These are phyloP conservation scores for Nemania serpens DNA, from an alignment of 2,329 filamentous ascomycete genomes.

Conservation along the genomic window DNA sequence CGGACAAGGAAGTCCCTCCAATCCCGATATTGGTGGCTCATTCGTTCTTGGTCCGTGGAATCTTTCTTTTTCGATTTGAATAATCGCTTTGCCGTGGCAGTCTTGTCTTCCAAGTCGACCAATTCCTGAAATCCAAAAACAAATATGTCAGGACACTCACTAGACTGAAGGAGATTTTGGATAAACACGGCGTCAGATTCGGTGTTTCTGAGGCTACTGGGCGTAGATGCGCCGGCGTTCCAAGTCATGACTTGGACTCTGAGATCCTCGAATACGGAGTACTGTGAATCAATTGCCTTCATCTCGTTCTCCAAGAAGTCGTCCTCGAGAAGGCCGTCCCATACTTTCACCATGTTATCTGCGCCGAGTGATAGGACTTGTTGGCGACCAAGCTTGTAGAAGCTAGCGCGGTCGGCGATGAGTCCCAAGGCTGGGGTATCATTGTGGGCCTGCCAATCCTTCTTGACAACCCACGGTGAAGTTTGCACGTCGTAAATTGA, in stretches of 20 bases:
- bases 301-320: constrained; percentile 94
- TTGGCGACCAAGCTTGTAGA: constrained; percentile 81
- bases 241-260: constrained; percentile 85
- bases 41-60: constrained; percentile 78
- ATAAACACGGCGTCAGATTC: constrained; percentile 78
- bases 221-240: constrained; percentile 98
- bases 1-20: constrained; percentile 91
- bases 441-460: constrained; percentile 93
- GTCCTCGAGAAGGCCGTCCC: constrained; percentile 92
- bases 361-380: constrained; percentile 87
- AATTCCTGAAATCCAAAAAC: constrained; percentile 98
- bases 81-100: constrained; percentile 92
- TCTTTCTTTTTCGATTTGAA: constrained; percentile 87
- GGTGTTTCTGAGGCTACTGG: constrained; percentile 74
- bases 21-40: constrained; percentile 96
- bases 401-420: constrained; percentile 76
- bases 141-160: constrained; percentile 82
- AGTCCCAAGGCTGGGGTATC: constrained; percentile 76
- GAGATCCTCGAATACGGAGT: constrained; percentile 83
- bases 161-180: constrained; percentile 75
- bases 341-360: constrained; percentile 81
- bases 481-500: constrained; percentile 86
- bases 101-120: constrained; percentile 98
- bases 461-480: constrained; percentile 86
- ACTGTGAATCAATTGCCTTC: constrained; percentile 80